These are phyloP conservation scores for Catenaria anguillulae DNA, from an alignment of 371 early-diverging fungal genomes.

Conservation along the genomic window DNA sequence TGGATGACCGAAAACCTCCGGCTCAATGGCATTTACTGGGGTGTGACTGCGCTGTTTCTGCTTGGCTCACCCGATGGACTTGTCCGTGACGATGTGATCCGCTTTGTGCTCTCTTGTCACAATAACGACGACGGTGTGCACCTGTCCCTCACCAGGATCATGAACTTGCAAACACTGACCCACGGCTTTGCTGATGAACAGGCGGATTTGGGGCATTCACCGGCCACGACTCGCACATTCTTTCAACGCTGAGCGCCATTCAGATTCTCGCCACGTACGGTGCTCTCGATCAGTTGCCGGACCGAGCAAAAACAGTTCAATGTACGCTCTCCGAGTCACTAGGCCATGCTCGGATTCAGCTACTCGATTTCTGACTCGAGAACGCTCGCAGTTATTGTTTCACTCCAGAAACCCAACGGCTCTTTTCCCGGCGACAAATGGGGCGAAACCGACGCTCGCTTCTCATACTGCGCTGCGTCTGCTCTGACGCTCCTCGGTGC, in stretches of 20 bases:
- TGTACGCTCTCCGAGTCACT: too few relatives aligned
- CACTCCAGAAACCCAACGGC: conserved; percentile 47
- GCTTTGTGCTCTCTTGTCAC: conserved; percentile 62
- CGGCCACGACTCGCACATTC: conserved; percentile 80
- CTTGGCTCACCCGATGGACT: conserved; percentile 53
- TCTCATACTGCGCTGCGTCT: conserved; percentile 72
- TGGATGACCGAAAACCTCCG: conserved; percentile 85
- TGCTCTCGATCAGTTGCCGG: conserved; percentile 48
- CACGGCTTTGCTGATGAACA: conserved; percentile 23
- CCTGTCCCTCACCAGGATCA: not conserved
- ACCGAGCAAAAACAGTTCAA: conserved; percentile 41
- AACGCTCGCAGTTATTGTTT: conserved; percentile 26
- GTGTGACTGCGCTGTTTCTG: conserved; percentile 63
- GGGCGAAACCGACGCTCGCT: conserved; percentile 93
- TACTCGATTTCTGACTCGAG: not conserved
- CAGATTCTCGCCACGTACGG: conserved; percentile 78
- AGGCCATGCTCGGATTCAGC: too few relatives aligned
- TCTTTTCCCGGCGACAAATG: conserved; percentile 79
- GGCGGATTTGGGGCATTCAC: conserved; percentile 80
- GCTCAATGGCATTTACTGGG: conserved; percentile 90
- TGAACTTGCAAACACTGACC: conserved; percentile 1
- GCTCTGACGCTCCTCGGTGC: conserved; percentile 54
- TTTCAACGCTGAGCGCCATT: conserved; percentile 86
- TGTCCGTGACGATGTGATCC: conserved; percentile 51
- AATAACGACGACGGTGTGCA: conserved; percentile 47